Conservation (phyloP, 2,329 filamentous ascomycete species). For the Hymenoscyphus occultus region DNA sequence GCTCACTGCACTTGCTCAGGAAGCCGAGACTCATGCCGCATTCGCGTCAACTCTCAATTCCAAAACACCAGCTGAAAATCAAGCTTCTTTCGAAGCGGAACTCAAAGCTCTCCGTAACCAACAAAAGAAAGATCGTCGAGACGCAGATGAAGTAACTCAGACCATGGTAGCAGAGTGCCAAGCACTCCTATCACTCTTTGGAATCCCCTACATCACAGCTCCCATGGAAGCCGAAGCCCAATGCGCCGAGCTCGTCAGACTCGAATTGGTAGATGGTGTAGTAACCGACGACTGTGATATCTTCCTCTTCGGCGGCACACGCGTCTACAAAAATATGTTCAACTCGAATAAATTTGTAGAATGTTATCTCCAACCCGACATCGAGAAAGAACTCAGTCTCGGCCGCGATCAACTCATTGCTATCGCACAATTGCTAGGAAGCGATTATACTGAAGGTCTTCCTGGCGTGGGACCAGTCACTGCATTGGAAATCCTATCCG, state of each 20-base stretch:
- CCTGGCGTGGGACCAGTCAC: slow-evolving; percentile 91
- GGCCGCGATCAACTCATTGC: slow-evolving; percentile 84
- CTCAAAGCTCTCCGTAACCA: slow-evolving; percentile 84
- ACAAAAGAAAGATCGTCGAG: slow-evolving; percentile 92
- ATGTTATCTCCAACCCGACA: slow-evolving; percentile 80
- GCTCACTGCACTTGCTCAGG: slow-evolving; percentile 77
- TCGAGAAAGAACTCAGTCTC: slow-evolving; percentile 86
- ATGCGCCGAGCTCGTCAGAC: slow-evolving; percentile 82
- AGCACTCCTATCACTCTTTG: slow-evolving; percentile 83
- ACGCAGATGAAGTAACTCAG: slow-evolving; percentile 94
- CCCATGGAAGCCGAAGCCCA: slow-evolving; percentile 99
- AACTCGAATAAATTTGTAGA: slow-evolving; percentile 98
- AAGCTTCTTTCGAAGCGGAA: slow-evolving; percentile 80
- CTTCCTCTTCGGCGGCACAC: slow-evolving; percentile 92
- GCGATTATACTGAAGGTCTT: slow-evolving; percentile 92
- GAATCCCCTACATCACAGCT: slow-evolving; percentile 92
- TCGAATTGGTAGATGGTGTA: slow-evolving; percentile 93
- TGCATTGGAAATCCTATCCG: slow-evolving; percentile 87
- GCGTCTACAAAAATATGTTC: slow-evolving; percentile 99
- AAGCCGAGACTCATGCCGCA: slow-evolving; percentile 89
- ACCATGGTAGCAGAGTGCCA: slow-evolving; percentile 97
- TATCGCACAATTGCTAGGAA: slow-evolving; percentile 86
- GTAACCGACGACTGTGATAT: slow-evolving; percentile 97
- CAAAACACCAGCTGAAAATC: slow-evolving; percentile 65
- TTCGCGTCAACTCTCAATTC: slow-evolving; percentile 87